Evolutionary conservation across 345 rosid species (phyloP), one percentile per base, ranked within the genome.

Genomic region (Populus pruinosa): DNA sequence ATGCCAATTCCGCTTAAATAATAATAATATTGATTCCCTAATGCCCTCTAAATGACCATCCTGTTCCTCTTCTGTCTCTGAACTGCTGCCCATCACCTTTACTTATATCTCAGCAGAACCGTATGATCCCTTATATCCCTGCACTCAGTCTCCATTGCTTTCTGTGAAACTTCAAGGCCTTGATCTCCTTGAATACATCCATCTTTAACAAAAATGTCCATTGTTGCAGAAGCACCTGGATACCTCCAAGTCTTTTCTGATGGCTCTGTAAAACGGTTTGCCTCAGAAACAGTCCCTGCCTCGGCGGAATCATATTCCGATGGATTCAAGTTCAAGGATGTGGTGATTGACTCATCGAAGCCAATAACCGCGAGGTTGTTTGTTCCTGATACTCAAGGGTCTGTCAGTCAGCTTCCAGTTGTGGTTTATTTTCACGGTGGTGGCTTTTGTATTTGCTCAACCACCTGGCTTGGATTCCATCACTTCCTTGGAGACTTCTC

Each of bases 381-480:
- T 79, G 73, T 86, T 29, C 90, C 90, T 49, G 72, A 74, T 53
- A 49, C 50, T 61, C 53, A 66, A 9, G 59, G 17, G 17, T 72
- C 82, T 6, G 2, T 27, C 5, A 49, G 8, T 33, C 47, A 1
- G 63, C 82, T 86, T 67, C 90, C 95, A 0, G 66, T 89, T 55
- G 10, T 88, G 65, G 85, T 88, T 73, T 91, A 89, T 64, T 91
- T 87, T 47, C 95, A 91, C 25, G 95, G 95, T 27, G 95, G 93
- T 29, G 91, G 90, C 3, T 89, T 91, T 69, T 89, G 89, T 84
- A 80, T 88, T 68, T 88, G 91, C 71, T 89, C 90, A 17, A 89
- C 90, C 66, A 82, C 88, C 0, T 89, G 91, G 93, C 68, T 81
- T 16, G 95, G 93, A 18, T 91, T 87, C 89, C 93, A 88, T 67